Conservation (phyloP, 2,329 filamentous ascomycete species). For the Colletotrichum acutatum region DNA sequence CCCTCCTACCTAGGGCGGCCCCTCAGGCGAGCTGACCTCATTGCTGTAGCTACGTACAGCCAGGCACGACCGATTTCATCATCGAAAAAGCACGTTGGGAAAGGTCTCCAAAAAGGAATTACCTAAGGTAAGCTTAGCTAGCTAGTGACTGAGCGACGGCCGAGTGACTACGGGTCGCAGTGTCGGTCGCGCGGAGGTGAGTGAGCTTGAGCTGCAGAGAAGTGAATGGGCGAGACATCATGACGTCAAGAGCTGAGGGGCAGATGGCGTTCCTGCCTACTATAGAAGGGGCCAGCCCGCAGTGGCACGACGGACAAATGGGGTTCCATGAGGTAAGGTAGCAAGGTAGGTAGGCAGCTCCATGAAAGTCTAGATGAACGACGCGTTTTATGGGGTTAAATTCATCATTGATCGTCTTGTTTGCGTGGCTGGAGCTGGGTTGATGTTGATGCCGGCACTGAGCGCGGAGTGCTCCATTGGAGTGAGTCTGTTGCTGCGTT, state of each 20-base stretch:
- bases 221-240: slow-evolving; percentile 30
- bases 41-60: slow-evolving; percentile 12
- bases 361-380: slow-evolving; percentile 2
- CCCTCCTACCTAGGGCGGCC: not conserved
- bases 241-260: slow-evolving; percentile 33
- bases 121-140: not conserved
- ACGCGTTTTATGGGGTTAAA: slow-evolving; percentile 26
- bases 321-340: not conserved
- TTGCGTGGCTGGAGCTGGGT: not conserved
- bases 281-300: slow-evolving; percentile 1
- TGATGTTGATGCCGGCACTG: not conserved
- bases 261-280: not conserved
- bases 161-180: not conserved
- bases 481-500: too few species aligned
- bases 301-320: not conserved
- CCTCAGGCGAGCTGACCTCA: slow-evolving; percentile 27
- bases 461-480: not conserved
- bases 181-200: slow-evolving; percentile 1
- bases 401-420: slow-evolving; percentile 31
- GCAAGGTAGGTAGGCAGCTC: slow-evolving; percentile 10
- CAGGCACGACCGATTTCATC: slow-evolving; percentile 33
- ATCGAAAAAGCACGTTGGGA: slow-evolving; percentile 19
- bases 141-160: not conserved
- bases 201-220: slow-evolving; percentile 1
- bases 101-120: not conserved